phyloP scores from a whole-genome alignment of 2,329 filamentous ascomycete species.

The Penicillium paneum region DNA sequence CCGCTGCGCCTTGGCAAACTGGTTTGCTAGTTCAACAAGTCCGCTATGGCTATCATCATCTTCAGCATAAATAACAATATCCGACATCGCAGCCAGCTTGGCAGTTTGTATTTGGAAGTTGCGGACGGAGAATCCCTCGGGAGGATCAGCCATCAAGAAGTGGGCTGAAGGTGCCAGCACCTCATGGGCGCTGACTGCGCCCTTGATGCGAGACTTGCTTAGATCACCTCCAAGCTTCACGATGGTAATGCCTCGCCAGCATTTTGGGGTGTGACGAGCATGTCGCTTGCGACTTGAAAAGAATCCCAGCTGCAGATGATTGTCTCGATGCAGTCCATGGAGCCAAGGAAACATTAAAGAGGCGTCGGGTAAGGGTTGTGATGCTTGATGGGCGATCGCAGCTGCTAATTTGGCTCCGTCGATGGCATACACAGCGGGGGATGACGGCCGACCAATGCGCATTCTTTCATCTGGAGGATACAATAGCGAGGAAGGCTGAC shows the following conservation, averaged over 20 bases:
- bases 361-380: slow-evolving; percentile 78
- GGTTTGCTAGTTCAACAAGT: slow-evolving; percentile 61
- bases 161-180: slow-evolving; percentile 61
- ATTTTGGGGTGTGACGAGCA: slow-evolving; percentile 68
- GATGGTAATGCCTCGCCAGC: slow-evolving; percentile 75
- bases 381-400: slow-evolving; percentile 71
- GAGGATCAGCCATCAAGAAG: slow-evolving; percentile 81
- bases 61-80: slow-evolving; percentile 89
- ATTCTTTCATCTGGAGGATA: slow-evolving; percentile 67
- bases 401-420: slow-evolving; percentile 64
- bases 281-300: slow-evolving; percentile 74
- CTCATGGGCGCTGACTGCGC: slow-evolving; percentile 78
- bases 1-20: slow-evolving; percentile 71
- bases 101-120: slow-evolving; percentile 96
- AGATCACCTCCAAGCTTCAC: slow-evolving; percentile 88
- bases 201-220: slow-evolving; percentile 71
- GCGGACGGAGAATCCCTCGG: slow-evolving; percentile 86
- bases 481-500: slow-evolving; percentile 65
- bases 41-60: slow-evolving; percentile 60
- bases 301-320: slow-evolving; percentile 84
- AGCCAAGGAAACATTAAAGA: slow-evolving; percentile 93
- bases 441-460: slow-evolving; percentile 55
- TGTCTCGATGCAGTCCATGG: slow-evolving; percentile 85
- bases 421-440: slow-evolving; percentile 63
- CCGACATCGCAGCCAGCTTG: slow-evolving; percentile 82